Percentiles rank a stretch among this genome's conserved stretches.
Evolutionary conservation across 2,329 filamentous ascomycete species (phyloP).

Genomic region (Monascus ruber): DNA sequence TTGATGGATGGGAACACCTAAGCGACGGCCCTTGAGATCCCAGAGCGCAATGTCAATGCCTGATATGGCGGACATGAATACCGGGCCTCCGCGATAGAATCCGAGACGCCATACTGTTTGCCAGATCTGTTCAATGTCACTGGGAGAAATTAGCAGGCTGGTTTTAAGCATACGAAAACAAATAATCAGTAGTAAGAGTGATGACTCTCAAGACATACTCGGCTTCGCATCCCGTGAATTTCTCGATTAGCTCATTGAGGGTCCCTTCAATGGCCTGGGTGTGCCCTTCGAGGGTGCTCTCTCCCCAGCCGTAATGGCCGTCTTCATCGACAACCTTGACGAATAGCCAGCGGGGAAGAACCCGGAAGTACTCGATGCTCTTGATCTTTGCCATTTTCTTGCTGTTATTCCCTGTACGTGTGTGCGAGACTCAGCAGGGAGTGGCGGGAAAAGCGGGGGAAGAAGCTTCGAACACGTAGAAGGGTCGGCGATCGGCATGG

Average conservation of each 20-base stretch:
- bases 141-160: conserved; percentile 15
- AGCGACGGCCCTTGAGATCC: conserved; percentile 58
- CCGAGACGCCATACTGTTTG: conserved; percentile 58
- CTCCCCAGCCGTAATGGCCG: conserved; percentile 59
- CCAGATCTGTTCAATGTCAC: conserved; percentile 73
- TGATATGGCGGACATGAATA: conserved; percentile 68
- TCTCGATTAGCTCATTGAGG: conserved; percentile 52
- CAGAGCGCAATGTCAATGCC: conserved; percentile 72
- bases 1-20: conserved; percentile 59
- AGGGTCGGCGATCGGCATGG: too few species aligned
- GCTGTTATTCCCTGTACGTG: background rate
- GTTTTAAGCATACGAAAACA: too few species aligned
- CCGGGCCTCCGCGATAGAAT: conserved; percentile 68
- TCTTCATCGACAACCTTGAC: conserved; percentile 62
- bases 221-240: conserved; percentile 57
- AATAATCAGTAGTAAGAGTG: too few species aligned
- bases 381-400: conserved; percentile 50
- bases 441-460: conserved; percentile 1
- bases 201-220: conserved; percentile 39
- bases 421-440: background rate
- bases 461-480: background rate
- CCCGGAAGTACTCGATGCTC: conserved; percentile 60
- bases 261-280: conserved; percentile 63
- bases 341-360: conserved; percentile 65
- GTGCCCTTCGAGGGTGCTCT: conserved; percentile 63